phyloP scores from a whole-genome alignment of 257 asterid species.

The Ajuga chamaepitys region DNA sequence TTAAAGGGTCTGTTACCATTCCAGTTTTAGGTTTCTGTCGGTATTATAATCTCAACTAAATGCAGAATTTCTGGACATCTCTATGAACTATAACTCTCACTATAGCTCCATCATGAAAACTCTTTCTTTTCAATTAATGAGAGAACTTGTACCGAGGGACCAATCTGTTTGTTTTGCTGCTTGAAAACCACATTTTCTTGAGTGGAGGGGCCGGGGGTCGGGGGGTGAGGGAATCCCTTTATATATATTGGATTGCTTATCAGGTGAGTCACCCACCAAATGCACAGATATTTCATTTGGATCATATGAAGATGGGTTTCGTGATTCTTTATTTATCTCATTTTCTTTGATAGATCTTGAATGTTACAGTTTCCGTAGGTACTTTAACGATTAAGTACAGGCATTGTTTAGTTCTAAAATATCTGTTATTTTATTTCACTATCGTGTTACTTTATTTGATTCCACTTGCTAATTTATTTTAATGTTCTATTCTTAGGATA shows the following conservation, averaged over 20 bases:
- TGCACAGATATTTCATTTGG: background rate
- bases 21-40: background rate
- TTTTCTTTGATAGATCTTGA: background rate
- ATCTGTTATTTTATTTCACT: background rate
- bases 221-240: background rate
- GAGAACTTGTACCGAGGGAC: background rate
- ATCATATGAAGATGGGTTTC: background rate
- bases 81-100: background rate
- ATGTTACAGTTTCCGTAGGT: background rate
- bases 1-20: constrained; percentile 52
- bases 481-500: constrained; percentile 33
- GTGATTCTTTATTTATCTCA: background rate
- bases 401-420: background rate
- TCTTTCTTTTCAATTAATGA: background rate
- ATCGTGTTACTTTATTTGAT: background rate
- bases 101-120: background rate
- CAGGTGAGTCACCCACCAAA: background rate
- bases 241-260: background rate
- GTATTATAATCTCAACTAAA: background rate
- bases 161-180: background rate
- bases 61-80: background rate
- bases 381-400: background rate
- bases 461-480: background rate
- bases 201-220: too few relatives aligned
- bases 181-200: background rate